Evolutionary conservation across 1,284 basidiomycete species (phyloP).

Genomic region (Calocybe gambosa): DNA sequence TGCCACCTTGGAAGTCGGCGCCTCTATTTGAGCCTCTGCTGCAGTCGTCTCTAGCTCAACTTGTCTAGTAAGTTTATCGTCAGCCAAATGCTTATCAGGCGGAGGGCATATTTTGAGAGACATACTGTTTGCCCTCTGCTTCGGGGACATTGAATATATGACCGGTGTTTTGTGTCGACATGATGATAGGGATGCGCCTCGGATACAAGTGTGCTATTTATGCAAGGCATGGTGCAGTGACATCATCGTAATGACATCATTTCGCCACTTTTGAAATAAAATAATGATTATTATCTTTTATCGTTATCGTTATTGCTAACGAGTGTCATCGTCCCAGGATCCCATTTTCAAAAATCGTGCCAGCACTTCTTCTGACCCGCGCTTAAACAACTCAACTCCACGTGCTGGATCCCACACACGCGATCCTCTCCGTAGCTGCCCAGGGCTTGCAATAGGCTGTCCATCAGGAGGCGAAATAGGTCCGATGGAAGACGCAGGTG

Average conservation of each 20-base stretch:
- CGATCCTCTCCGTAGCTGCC: constrained; percentile 32
- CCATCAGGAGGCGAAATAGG: constrained; percentile 40
- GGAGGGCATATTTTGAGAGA: background rate
- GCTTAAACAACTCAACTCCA: constrained; percentile 75
- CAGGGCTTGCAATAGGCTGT: constrained; percentile 22
- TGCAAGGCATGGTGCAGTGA: background rate
- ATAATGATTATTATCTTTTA: background rate
- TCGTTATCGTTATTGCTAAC: constrained; percentile 10
- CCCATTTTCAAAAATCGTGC: constrained; percentile 73
- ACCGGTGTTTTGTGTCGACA: constrained; percentile 15
- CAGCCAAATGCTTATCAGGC: background rate
- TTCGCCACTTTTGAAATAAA: background rate
- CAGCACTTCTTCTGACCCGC: constrained; percentile 76
- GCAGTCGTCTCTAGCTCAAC: constrained; percentile 43
- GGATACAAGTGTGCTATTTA: background rate
- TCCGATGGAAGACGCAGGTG: constrained; percentile 46
- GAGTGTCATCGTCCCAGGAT: constrained; percentile 53
- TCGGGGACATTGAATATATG: constrained; percentile 32
- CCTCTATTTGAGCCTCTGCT: constrained; percentile 41
- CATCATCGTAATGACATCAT: constrained; percentile 17
- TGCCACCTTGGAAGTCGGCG: constrained; percentile 35
- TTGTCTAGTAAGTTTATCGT: constrained; percentile 10
- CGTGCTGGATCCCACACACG: constrained; percentile 76
- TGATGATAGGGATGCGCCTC: background rate
- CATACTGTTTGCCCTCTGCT: constrained; percentile 26